These are phyloP conservation scores for Globisporangium yorkense DNA, from an alignment of 352 stramenopile species.

Conservation along the genomic window DNA sequence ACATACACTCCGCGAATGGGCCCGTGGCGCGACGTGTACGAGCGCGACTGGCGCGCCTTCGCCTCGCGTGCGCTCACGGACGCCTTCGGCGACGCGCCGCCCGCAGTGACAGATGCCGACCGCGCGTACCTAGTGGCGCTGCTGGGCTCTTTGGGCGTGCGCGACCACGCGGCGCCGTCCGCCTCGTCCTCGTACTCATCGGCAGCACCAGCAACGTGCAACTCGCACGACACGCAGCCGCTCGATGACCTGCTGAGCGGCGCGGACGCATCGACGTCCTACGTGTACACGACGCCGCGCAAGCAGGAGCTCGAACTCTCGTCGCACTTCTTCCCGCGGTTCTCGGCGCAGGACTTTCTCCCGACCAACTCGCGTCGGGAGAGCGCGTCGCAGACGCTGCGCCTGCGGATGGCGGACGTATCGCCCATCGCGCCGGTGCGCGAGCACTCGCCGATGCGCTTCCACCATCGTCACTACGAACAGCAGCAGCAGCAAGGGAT, in stretches of 20 bases:
- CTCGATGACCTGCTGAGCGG: slow-evolving; percentile 5
- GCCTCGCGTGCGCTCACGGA: slow-evolving; percentile 26
- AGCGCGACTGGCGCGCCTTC: slow-evolving; percentile 50
- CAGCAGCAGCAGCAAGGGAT: background rate
- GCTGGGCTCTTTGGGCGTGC: slow-evolving; percentile 20
- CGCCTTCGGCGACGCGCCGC: slow-evolving; percentile 24
- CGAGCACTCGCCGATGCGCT: background rate
- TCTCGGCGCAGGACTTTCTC: slow-evolving; percentile 51
- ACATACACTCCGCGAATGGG: slow-evolving; percentile 11
- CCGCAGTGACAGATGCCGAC: slow-evolving; percentile 23
- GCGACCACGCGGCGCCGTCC: slow-evolving; percentile 5
- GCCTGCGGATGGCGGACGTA: slow-evolving; percentile 38
- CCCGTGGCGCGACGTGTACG: slow-evolving; percentile 60
- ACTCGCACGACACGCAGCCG: slow-evolving; percentile 5
- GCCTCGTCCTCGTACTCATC: background rate
- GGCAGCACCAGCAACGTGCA: background rate
- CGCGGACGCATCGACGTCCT: slow-evolving; percentile 33
- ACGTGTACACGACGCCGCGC: slow-evolving; percentile 59
- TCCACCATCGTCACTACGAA: background rate
- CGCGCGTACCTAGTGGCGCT: slow-evolving; percentile 32
- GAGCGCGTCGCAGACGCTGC: slow-evolving; percentile 48
- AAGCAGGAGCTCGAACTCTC: background rate
- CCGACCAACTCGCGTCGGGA: slow-evolving; percentile 6
- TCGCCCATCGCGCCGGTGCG: slow-evolving; percentile 48
- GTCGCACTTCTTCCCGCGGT: slow-evolving; percentile 36